Percentiles rank a stretch among this genome's conserved stretches.
phyloP scores from a whole-genome alignment of 2,329 filamentous ascomycete genomes.

The Ceratocystis smalleyi region DNA sequence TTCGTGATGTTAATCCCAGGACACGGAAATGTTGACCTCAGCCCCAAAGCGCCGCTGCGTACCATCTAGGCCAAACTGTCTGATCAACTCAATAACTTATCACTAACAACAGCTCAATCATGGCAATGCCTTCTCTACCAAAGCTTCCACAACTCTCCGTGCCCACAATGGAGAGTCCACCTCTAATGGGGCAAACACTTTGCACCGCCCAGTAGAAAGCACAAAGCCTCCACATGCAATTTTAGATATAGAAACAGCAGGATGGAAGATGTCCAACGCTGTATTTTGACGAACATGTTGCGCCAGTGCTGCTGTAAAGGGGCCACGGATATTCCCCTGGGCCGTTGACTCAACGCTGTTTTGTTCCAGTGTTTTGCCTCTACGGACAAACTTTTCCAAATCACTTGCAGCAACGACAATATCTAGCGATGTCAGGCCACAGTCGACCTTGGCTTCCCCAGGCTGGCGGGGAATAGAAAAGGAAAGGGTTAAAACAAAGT shows the following conservation, averaged over 20 bases:
- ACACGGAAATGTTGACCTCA: background rate
- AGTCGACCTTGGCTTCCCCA: conserved; percentile 24
- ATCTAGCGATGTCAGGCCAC: conserved; percentile 32
- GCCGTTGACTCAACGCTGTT: conserved; percentile 13
- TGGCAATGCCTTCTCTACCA: conserved; percentile 10
- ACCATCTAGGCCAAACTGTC: background rate
- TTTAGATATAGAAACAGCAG: conserved; percentile 36
- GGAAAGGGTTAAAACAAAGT: conserved; percentile 36
- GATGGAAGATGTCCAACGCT: conserved; percentile 39
- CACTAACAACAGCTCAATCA: background rate
- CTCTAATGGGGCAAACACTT: conserved; percentile 26
- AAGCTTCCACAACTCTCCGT: conserved; percentile 10
- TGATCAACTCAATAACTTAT: background rate
- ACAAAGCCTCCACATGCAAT: conserved; percentile 42
- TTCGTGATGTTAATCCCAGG: too few species aligned
- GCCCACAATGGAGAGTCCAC: conserved; percentile 9
- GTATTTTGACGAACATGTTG: conserved; percentile 38
- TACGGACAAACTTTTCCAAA: conserved; percentile 31
- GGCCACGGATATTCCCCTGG: conserved; percentile 21
- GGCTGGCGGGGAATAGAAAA: conserved; percentile 30
- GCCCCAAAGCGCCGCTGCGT: too few species aligned
- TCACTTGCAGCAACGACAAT: conserved; percentile 36
- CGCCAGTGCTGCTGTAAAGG: conserved; percentile 37
- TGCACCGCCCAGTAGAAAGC: conserved; percentile 37
- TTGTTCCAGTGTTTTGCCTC: conserved; percentile 23